A percentile compares a stretch with the other conserved stretches of the same genome.
phyloP scores from a whole-genome alignment of 2,329 filamentous ascomycete genomes.

The Colletotrichum theobromicola region DNA sequence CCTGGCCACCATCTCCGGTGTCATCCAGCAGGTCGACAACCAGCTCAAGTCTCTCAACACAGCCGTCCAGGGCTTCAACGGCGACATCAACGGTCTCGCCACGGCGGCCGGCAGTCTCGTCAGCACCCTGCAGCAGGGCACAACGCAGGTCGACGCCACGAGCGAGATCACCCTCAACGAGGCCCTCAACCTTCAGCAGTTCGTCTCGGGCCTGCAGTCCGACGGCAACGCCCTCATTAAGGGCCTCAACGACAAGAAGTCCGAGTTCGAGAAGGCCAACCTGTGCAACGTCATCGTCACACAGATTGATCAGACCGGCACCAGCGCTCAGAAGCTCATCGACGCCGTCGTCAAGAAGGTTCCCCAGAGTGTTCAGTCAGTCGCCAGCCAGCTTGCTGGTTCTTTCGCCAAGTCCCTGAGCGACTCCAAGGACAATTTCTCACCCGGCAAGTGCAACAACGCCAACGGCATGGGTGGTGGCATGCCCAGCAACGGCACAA shows the following conservation, averaged over 20 bases:
- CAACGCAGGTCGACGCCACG: conserved; percentile 9
- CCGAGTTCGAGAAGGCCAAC: conserved; percentile 30
- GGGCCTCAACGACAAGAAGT: conserved; percentile 31
- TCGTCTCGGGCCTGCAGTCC: conserved; percentile 27
- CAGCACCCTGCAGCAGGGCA: conserved; percentile 22
- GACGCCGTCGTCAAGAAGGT: conserved; percentile 33
- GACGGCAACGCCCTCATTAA: conserved; percentile 28
- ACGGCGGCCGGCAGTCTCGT: conserved; percentile 26
- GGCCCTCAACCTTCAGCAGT: conserved; percentile 20
- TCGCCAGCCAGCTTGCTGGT: conserved; percentile 30
- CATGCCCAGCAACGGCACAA: conserved; percentile 23
- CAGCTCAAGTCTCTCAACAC: conserved; percentile 25
- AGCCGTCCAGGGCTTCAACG: conserved; percentile 28
- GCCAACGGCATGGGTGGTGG: conserved; percentile 25
- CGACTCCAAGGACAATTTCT: conserved; percentile 29
- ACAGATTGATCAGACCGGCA: conserved; percentile 28
- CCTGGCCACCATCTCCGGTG: conserved; percentile 17
- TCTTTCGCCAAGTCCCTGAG: conserved; percentile 28
- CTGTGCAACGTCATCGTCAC: conserved; percentile 30
- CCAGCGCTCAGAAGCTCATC: conserved; percentile 30
- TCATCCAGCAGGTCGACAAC: conserved; percentile 21
- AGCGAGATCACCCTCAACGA: conserved; percentile 24
- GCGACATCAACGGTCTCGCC: conserved; percentile 23
- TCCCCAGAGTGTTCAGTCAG: conserved; percentile 29
- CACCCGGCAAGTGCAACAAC: conserved; percentile 31